Evolutionary conservation across 352 stramenopile species (phyloP).

Genomic region (Pythium rishiriense): DNA sequence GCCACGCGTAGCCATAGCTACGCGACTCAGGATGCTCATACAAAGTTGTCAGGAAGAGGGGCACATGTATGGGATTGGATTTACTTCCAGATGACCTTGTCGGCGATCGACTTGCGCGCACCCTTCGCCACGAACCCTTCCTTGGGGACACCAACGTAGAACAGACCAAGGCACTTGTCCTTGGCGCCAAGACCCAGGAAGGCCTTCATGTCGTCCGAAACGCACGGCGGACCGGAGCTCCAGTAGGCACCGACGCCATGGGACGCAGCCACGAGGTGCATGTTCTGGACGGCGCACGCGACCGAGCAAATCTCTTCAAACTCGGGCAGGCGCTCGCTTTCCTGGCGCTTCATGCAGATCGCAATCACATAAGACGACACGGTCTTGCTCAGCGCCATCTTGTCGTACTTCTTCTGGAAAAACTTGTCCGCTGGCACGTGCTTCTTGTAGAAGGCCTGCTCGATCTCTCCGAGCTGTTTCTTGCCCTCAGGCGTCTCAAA

Average conservation of each 20-base stretch:
- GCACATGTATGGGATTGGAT: no score
- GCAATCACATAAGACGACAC: conserved; percentile 76
- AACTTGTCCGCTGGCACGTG: conserved; percentile 66
- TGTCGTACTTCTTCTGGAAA: conserved; percentile 78
- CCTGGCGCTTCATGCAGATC: conserved; percentile 87
- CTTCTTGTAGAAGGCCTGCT: conserved; percentile 72
- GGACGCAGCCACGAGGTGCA: conserved; percentile 72
- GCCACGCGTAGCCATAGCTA: no score
- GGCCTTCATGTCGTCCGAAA: conserved; percentile 81
- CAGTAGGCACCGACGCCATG: conserved; percentile 83
- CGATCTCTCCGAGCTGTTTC: conserved; percentile 57
- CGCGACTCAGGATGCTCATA: no score
- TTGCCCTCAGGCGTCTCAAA: conserved; percentile 58
- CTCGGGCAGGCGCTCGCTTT: conserved; percentile 78
- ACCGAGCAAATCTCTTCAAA: conserved; percentile 78
- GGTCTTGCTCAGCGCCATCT: conserved; percentile 72
- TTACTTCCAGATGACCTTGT: conserved; percentile 63
- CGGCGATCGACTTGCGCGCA: conserved; percentile 61
- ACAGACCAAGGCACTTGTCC: conserved; percentile 82
- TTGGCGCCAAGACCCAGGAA: conserved; percentile 64
- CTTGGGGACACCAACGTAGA: conserved; percentile 81
- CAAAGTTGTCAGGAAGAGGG: no score
- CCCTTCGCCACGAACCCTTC: conserved; percentile 47
- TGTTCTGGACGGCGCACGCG: conserved; percentile 83
- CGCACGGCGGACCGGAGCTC: conserved; percentile 70